Evolutionary conservation across 1,139 yeast genomes (phyloP).

Genomic region (Nakaseomyces nivariensis): DNA sequence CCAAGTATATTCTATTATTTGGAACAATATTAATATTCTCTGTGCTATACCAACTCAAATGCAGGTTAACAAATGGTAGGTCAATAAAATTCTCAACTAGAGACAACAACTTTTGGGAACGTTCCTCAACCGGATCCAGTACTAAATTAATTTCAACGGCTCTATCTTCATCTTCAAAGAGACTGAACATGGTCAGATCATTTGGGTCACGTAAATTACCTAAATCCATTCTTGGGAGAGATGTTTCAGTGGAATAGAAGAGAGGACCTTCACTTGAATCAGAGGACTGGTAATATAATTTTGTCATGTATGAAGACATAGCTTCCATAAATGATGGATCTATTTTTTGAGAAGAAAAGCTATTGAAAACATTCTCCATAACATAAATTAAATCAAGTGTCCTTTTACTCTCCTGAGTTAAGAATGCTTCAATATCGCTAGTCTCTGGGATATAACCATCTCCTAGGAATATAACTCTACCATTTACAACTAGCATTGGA

Average conservation of each 20-base stretch:
- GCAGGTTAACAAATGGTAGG: conserved; percentile 40
- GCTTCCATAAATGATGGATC: conserved; percentile 31
- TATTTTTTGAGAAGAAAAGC: conserved; percentile 10
- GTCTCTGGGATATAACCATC: conserved; percentile 16
- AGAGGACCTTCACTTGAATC: conserved; percentile 35
- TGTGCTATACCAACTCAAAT: conserved; percentile 53
- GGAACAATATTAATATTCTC: conserved; percentile 34
- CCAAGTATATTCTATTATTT: conserved; percentile 48
- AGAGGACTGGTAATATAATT: conserved; percentile 35
- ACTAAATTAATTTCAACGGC: conserved; percentile 47
- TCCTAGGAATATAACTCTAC: conserved; percentile 24
- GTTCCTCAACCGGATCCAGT: conserved; percentile 63
- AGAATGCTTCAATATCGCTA: conserved; percentile 39
- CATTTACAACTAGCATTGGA: conserved; percentile 24
- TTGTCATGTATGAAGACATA: conserved; percentile 35
- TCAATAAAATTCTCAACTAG: conserved; percentile 38
- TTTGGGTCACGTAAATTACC: conserved; percentile 29
- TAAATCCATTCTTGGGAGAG: conserved; percentile 34
- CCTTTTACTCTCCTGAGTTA: conserved; percentile 45
- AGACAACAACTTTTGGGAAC: conserved; percentile 52
- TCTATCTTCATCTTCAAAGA: conserved; percentile 12
- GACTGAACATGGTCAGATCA: conserved; percentile 28
- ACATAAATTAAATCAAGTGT: conserved; percentile 39
- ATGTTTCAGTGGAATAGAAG: conserved; percentile 22
- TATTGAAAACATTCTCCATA: conserved; percentile 15